Conservation (phyloP, 2,329 filamentous ascomycete species). For the Aspergillus persii region DNA sequence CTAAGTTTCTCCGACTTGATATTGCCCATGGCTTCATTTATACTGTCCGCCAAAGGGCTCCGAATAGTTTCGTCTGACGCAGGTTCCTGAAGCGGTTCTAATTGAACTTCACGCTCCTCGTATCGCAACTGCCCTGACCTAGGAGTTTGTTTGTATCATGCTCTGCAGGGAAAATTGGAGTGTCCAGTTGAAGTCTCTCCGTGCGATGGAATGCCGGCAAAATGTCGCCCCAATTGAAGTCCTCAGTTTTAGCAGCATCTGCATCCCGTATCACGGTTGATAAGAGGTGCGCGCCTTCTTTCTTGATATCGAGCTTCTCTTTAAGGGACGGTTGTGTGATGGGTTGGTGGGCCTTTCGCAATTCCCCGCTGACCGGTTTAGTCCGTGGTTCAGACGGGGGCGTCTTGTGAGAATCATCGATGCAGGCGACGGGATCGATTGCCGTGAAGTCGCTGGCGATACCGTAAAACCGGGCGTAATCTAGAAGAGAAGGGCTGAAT, state of each 20-base stretch:
- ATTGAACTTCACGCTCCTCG: neutral
- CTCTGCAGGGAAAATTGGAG: conserved; percentile 46
- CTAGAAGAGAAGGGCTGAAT: conserved; percentile 40
- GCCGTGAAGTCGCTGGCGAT: conserved; percentile 40
- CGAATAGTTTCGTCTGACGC: neutral
- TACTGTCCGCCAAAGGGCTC: neutral
- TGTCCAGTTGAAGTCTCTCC: conserved; percentile 41
- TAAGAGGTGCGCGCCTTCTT: conserved; percentile 30
- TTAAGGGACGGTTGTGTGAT: conserved; percentile 14
- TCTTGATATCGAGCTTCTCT: conserved; percentile 37
- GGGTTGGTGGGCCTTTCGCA: conserved; percentile 10
- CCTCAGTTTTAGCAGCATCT: conserved; percentile 9
- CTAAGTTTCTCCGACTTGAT: conserved; percentile 25
- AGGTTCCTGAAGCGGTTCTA: neutral
- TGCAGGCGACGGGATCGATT: conserved; percentile 22
- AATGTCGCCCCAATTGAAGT: conserved; percentile 18
- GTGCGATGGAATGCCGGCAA: conserved; percentile 22
- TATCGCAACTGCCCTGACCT: conserved; percentile 25
- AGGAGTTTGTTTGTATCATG: conserved; percentile 46
- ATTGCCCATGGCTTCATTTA: neutral
- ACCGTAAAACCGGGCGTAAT: conserved; percentile 49
- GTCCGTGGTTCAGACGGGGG: conserved; percentile 15
- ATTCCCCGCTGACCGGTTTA: conserved; percentile 15
- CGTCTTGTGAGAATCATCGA: conserved; percentile 13
- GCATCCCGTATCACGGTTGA: conserved; percentile 26